Conservation (phyloP, 2,329 filamentous ascomycete genomes). For the Ascochyta lentis region DNA sequence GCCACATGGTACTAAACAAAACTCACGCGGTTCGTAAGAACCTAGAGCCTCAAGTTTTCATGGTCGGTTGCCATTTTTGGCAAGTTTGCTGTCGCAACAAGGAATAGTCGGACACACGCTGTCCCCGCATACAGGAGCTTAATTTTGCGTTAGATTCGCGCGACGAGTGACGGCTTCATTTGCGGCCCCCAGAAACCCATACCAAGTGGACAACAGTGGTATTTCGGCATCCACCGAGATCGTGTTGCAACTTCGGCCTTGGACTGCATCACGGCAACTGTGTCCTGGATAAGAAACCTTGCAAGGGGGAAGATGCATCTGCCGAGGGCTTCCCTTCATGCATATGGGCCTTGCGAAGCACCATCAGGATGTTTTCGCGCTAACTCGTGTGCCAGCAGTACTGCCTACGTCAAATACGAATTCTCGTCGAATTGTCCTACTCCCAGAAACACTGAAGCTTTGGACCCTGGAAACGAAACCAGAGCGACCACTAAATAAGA, state of each 20-base stretch:
- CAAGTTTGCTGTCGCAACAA: conserved; percentile 5
- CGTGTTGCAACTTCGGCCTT: conserved; percentile 3
- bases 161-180: conserved; percentile 4
- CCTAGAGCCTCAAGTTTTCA: neutral
- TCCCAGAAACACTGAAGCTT: neutral
- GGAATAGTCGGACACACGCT: conserved; percentile 8
- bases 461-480: neutral
- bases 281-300: neutral
- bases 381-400: neutral
- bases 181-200: neutral
- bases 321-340: neutral
- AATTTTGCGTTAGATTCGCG: conserved; percentile 2
- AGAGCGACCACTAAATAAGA: conserved; percentile 1
- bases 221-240: neutral
- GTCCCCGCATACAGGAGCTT: conserved; percentile 4
- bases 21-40: neutral
- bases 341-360: neutral
- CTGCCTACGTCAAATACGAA: neutral
- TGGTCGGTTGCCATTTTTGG: neutral
- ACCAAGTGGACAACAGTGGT: conserved; percentile 13
- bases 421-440: neutral
- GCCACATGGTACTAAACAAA: neutral
- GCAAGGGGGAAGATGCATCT: neutral
- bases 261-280: neutral
- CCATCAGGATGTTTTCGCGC: neutral